Evolutionary conservation across 768 basidiomycete species (phyloP).

Genomic region (Boletus coccyginus): DNA sequence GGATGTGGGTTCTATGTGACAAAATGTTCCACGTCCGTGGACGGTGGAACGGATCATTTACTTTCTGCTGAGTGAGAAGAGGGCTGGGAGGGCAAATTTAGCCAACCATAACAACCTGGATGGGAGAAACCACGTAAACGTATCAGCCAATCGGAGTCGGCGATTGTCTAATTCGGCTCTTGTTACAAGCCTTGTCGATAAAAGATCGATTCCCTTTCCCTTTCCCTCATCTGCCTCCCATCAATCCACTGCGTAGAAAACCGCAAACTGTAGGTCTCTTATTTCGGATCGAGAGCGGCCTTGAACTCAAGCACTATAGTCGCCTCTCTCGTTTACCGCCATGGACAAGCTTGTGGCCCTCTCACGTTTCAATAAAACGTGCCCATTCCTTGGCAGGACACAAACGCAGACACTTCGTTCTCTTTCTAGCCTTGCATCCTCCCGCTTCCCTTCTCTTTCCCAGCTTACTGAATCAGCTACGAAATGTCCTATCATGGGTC

Average conservation of each 20-base stretch:
- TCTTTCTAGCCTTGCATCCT: conserved; percentile 69
- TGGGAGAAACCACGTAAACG: conserved; percentile 8
- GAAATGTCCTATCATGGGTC: conserved; percentile 95
- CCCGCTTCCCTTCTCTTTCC: conserved; percentile 71
- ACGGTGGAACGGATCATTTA: neutral
- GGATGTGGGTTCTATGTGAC: neutral
- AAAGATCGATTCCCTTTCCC: neutral
- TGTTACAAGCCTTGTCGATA: conserved; percentile 11
- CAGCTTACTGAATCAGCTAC: conserved; percentile 84
- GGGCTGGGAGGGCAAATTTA: too few relatives aligned
- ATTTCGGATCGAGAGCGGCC: too few relatives aligned
- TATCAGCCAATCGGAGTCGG: conserved; percentile 24
- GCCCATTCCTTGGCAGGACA: conserved; percentile 87
- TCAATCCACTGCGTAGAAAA: neutral
- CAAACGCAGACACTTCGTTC: conserved; percentile 76
- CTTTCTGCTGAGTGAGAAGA: neutral
- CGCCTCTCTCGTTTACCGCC: neutral
- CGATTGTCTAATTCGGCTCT: conserved; percentile 10
- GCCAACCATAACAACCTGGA: too few relatives aligned
- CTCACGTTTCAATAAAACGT: conserved; percentile 75
- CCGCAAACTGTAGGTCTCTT: neutral
- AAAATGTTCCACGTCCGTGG: neutral
- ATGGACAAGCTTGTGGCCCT: conserved; percentile 79
- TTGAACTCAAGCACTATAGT: neutral
- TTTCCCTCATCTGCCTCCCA: neutral